Evolutionary conservation across 768 basidiomycete species (phyloP).

Genomic region (Clavulina sp.): DNA sequence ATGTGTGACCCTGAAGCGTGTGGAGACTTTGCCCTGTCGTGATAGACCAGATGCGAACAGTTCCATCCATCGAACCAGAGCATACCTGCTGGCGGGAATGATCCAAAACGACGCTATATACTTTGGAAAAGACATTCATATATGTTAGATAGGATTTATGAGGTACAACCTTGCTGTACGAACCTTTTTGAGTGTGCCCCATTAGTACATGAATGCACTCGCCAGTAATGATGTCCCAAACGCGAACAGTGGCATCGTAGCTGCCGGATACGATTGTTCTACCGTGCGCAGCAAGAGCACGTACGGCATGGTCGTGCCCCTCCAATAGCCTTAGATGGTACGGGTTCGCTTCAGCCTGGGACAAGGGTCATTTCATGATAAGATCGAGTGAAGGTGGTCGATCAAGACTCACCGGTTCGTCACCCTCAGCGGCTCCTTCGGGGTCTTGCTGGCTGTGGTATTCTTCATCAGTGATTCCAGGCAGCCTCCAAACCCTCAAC

Average conservation of each 20-base stretch:
- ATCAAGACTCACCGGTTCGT: constrained; percentile 21
- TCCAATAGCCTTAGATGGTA: constrained; percentile 71
- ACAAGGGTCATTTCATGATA: not conserved
- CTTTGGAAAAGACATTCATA: constrained; percentile 23
- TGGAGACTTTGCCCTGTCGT: constrained; percentile 64
- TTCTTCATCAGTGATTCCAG: constrained; percentile 53
- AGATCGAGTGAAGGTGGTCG: not conserved
- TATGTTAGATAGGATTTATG: no score
- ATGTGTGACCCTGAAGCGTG: constrained; percentile 78
- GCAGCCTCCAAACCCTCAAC: constrained; percentile 49
- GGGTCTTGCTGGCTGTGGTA: constrained; percentile 50
- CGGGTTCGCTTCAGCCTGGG: constrained; percentile 66
- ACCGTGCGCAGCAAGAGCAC: constrained; percentile 82
- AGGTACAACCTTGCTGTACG: no score
- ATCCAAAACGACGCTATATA: constrained; percentile 91
- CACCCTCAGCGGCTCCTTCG: constrained; percentile 23
- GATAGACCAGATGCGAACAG: constrained; percentile 88
- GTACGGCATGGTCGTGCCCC: constrained; percentile 83
- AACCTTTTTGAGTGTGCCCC: constrained; percentile 88
- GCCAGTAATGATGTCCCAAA: constrained; percentile 67
- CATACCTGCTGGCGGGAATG: constrained; percentile 73
- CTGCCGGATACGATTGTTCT: constrained; percentile 85
- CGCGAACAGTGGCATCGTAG: constrained; percentile 86
- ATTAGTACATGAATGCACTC: constrained; percentile 46
- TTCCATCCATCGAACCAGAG: constrained; percentile 97